A percentile compares a stretch with the other conserved stretches of the same genome.
Evolutionary conservation across 306 rosid species (phyloP).

Genomic region (Gillenia trifoliata): DNA sequence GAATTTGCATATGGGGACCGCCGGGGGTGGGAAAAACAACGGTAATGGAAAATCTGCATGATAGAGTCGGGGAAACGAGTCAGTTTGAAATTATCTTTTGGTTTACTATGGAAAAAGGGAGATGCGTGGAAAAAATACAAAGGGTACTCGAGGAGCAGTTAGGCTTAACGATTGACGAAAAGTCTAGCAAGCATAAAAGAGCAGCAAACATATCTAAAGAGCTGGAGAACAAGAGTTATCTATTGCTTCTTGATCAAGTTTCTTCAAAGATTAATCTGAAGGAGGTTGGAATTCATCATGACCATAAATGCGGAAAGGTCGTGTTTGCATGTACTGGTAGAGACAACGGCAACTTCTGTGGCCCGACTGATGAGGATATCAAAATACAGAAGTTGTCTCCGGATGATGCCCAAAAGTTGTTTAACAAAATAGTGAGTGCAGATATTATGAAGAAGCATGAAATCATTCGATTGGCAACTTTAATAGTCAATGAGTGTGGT

Average conservation of each 20-base stretch:
- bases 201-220: neutral
- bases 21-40: slow-evolving; percentile 2
- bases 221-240: neutral
- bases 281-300: slow-evolving; percentile 1
- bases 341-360: neutral
- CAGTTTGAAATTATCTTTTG: neutral
- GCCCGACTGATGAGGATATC: neutral
- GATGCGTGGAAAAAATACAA: neutral
- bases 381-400: neutral
- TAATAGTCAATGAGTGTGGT: neutral
- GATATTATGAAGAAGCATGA: neutral
- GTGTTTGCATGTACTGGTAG: neutral
- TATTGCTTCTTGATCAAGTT: neutral
- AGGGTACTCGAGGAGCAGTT: neutral
- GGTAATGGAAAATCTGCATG: neutral
- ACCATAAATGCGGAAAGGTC: neutral
- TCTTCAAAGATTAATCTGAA: neutral
- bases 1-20: neutral
- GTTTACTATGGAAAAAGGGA: neutral
- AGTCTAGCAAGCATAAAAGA: neutral
- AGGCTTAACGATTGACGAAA: neutral
- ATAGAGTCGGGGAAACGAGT: neutral
- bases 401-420: neutral
- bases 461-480: neutral
- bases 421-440: neutral